Base-by-base conservation (phyloP, 1,139 yeast species). In the Yamadazyma triangularis region DNA sequence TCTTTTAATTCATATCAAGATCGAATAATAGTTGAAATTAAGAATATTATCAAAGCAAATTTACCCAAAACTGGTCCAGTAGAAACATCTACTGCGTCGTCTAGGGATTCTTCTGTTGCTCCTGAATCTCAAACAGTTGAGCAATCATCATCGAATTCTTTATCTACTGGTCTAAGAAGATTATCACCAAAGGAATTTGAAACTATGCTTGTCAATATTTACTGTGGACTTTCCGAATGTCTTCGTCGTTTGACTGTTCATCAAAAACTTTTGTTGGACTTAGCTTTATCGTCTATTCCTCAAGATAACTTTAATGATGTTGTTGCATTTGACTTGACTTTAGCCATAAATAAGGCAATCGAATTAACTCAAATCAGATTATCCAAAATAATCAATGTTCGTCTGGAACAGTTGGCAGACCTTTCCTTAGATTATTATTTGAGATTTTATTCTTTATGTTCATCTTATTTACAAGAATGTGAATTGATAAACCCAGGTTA, bases 401-500 rank as follows among this genome's bases (percentile, higher is more conserved):
- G 97, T 38, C 77, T 80, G 51, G 88, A 80, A 30, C 77, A 83
- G 40, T 78, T 78, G 10, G 74, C 86, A 0, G 73, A 69, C 26
- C 55, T 81, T 22, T 56, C 79, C 2, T 58, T 67, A 25, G 62
- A 70, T 7, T 70, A 67, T 40, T 87, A 88, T 53, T 53, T 85
- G 33, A 64, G 77, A 35, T 70, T 87, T 30, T 86, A 80, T 53
- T 68, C 83, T 3, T 62, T 85, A 13, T 76, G 80, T 30, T 73
- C 80, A 1, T 68, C 81, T 15, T 89, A 88, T 49, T 63, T 88
- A 23, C 76, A 77, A 30, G 95, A 87, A 50, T 86, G 96, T 53
- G 98, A 91, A 53, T 67, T 79, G 10, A 76, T 89, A 6, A 79
- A 87, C 27, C 96, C 96, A 0, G 79, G 79, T 18, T 72, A 77